Evolutionary conservation across 140 eudicot genomes (phyloP), one percentile per base, ranked within the genome.

Genomic region (Cichorium intybus): DNA sequence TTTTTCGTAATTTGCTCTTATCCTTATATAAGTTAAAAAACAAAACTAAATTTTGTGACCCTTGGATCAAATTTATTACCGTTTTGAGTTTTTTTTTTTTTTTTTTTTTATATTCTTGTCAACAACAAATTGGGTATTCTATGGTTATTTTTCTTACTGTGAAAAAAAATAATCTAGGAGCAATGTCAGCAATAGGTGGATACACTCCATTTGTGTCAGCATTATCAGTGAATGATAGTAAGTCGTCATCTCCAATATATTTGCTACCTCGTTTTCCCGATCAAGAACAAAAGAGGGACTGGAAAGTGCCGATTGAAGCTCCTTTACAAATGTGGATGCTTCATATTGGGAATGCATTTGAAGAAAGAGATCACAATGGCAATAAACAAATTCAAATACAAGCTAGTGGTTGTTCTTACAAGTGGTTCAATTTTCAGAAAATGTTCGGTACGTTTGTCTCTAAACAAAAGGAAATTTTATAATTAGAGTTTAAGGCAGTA

Each of bases 371-470:
- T 61, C 60, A 49, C 1, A 62, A 79, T 3, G 96, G 96, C 37
- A 74, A 83, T 48, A 35, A 56, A 18, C 62, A 74, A 2, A 81
- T 88, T 68, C 93, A 81, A 24, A 75, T 88, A 53, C 99, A 92
- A 69, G 99, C 96, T 10, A 83, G 87, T 52, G 82, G 80, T 49
- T 88, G 94, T 69, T 84, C 95, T 51, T 92, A 88, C 47, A 76
- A 77, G 31, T 92, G 96, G 99, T 88, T 92, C 88, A 85, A 81
- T 66, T 92, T 92, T 77, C 99, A 88, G 60, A 88, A 83, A 67
- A 69, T 92, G 90, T 92, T 92, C 45, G 97, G 99, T 92, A 83
- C 7, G 72, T 76, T 31, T 46, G 4, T 20, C 2, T 22, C 12
- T 7, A 6, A 48, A 48, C 18, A 15, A 43, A 43, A 14, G 18